Evolutionary conservation across 2,329 filamentous ascomycete species (phyloP).

Genomic region (Pseudogymnoascus sp.): DNA sequence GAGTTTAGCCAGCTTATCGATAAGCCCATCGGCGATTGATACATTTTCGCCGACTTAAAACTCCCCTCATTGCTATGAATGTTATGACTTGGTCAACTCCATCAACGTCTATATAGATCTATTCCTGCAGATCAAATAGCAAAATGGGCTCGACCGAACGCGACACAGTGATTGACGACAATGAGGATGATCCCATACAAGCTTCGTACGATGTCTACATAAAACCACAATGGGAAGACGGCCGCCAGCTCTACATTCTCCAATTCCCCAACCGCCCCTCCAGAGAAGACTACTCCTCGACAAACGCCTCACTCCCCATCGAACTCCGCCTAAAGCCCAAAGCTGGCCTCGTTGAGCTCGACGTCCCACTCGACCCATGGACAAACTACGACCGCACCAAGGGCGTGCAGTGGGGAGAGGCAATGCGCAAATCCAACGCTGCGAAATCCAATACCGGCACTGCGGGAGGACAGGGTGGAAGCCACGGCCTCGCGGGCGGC

Average conservation of each 20-base stretch:
- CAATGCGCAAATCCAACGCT: conserved; percentile 50
- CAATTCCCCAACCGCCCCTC: conserved; percentile 79
- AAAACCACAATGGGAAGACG: conserved; percentile 59
- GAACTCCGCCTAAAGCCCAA: conserved; percentile 75
- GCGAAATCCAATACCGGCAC: conserved; percentile 42
- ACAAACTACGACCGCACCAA: conserved; percentile 76
- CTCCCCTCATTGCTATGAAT: conserved; percentile 5
- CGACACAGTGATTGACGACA: not conserved
- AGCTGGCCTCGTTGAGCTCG: conserved; percentile 81
- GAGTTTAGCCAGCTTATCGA: not conserved
- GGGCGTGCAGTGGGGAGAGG: conserved; percentile 75
- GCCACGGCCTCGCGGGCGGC: conserved; percentile 64
- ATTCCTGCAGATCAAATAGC: not conserved
- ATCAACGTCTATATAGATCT: not conserved
- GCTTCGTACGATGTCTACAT: conserved; percentile 79
- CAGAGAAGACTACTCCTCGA: conserved; percentile 48
- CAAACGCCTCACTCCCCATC: conserved; percentile 50
- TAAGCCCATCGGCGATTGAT: conserved; percentile 3
- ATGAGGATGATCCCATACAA: conserved; percentile 58
- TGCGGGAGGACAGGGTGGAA: conserved; percentile 54
- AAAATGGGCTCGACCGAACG: conserved; percentile 6
- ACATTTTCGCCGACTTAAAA: conserved; percentile 8
- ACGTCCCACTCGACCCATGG: conserved; percentile 68
- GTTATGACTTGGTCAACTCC: not conserved
- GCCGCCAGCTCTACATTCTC: conserved; percentile 68